Base-by-base conservation (phyloP, 192 early-diverging fungal genomes). In the Dissophora ornata region DNA sequence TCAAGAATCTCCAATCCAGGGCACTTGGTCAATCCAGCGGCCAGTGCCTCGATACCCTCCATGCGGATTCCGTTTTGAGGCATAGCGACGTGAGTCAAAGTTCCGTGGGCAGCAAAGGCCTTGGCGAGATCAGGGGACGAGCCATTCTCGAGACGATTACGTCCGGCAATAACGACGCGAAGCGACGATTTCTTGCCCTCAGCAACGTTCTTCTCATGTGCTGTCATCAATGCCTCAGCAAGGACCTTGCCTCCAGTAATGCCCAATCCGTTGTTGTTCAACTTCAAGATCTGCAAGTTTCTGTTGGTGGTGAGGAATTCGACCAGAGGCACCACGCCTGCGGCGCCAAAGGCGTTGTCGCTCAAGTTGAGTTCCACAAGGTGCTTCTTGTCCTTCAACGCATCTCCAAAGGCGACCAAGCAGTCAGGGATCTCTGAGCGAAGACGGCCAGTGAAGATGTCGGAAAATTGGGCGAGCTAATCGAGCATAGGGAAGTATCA, bases 301-400 rank as follows among this genome's bases (percentile, higher is more conserved):
- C 89, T 84, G 73, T 93, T 95, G 66, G 92, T 89, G 71, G 86
- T 89, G 46, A 98, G 80, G 51, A 99, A 94, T 32, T 90, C 84
- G 18, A 93, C 83, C 83, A 99, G 86, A 6, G 96, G 94, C 38
- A 90, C 85, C 28, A 96, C 95, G 29, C 97, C 97, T 36, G 91
- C 90, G 15, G 97, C 96, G 19, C 97, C 97, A 84, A 99, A 99
- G n/a, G 97, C 97, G 67, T 99, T 99, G 80, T 99, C 96, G 10
- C 88, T 93, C 21, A 96, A 73, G 80, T 95, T 91, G 25, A 95
- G 83, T 77, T 96, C 92, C n/a, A 90, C 81, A 19, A 97, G 85
- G 49, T 88, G 69, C 24, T 88, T 86, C 70, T 92, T 93, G 62
- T 96, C 89, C 56, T 88, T 85, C 30, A 98, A 85, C 5, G 94